Evolutionary conservation across 2,329 filamentous ascomycete species (phyloP).

Genomic region (Cladosporium oxysporum): DNA sequence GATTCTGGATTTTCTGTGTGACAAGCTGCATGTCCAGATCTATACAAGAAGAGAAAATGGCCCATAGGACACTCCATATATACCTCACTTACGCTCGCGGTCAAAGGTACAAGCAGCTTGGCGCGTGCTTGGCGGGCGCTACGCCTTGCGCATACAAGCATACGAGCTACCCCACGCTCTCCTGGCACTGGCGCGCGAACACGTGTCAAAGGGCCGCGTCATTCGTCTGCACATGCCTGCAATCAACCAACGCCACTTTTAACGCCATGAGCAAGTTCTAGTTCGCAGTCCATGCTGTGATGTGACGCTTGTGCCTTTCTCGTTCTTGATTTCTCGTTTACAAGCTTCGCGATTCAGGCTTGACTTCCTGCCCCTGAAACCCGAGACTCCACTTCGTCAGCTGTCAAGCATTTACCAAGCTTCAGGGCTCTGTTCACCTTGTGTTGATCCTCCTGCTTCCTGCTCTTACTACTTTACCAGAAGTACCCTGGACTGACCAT

Average conservation of each 20-base stretch:
- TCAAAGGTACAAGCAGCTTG: background rate
- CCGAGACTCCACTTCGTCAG: background rate
- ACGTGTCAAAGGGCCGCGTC: constrained; percentile 14
- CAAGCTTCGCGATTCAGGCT: background rate
- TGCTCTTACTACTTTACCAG: background rate
- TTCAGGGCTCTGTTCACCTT: background rate
- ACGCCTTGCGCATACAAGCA: constrained; percentile 2
- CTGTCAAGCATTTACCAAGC: background rate
- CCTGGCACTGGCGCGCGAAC: background rate
- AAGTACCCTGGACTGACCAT: background rate
- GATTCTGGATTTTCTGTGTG: background rate
- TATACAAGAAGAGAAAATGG: background rate
- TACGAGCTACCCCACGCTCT: background rate
- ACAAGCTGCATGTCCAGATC: background rate
- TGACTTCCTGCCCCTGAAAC: background rate
- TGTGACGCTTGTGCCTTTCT: background rate
- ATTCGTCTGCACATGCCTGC: constrained; percentile 17
- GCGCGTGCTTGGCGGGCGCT: constrained; percentile 6
- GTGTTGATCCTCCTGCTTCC: background rate
- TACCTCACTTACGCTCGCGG: constrained; percentile 4
- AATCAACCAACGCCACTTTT: background rate
- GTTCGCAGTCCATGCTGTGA: background rate
- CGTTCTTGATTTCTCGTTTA: background rate
- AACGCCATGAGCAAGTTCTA: constrained; percentile 1
- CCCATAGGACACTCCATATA: background rate